Evolutionary conservation across 2,329 filamentous ascomycete genomes (phyloP), one percentile per base, ranked within the genome.

Genomic region (Fusarium pininemorale): DNA sequence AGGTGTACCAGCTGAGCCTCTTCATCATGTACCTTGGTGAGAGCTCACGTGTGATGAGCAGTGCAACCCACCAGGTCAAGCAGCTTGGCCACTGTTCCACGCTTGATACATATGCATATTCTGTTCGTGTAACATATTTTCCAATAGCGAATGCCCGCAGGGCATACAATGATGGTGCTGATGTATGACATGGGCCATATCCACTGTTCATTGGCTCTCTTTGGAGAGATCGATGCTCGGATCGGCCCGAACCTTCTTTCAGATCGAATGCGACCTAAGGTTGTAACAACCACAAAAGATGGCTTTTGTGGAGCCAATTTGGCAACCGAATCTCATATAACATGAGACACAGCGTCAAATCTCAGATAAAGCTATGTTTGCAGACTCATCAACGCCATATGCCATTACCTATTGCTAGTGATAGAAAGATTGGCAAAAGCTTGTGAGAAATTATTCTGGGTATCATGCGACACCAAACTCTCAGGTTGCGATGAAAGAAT

Each of bases 401-500:
- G 6, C 13, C 32, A 7, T 32, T 14, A 3, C 32, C 14, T 32
- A 14, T 39, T 39, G 38, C 22, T 11, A 42, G 10, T 42, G 6
- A 11, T 16, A 16, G 22, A 16, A 42, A 42, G 22, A 16, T 42
- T n/a, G 14, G 22, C 9, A n/a, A 11, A 11, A 16, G 10, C 9
- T 42, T 11, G 9, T 10, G 22, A 10, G 8, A 42, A 16, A n/a
- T 12, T 3, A n/a, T 16, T 7, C 1, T n/a, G 6, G 14, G 3
- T 15, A 4, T 14, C 22, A 22, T n/a, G 0, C 1, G 14, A 3
- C 39, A 15, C 22, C 6, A n/a, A 42, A 9, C 22, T 7, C 22
- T 6, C 6, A 9, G 13, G 8, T 15, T 7, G 13, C 39, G 22
- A 11, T 11, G 22, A n/a, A 42, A 4, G 13, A 1, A 41, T n/a